Evolutionary conservation across 2,329 filamentous ascomycete genomes (phyloP).

Genomic region (Cladobotryum mycophilum): DNA sequence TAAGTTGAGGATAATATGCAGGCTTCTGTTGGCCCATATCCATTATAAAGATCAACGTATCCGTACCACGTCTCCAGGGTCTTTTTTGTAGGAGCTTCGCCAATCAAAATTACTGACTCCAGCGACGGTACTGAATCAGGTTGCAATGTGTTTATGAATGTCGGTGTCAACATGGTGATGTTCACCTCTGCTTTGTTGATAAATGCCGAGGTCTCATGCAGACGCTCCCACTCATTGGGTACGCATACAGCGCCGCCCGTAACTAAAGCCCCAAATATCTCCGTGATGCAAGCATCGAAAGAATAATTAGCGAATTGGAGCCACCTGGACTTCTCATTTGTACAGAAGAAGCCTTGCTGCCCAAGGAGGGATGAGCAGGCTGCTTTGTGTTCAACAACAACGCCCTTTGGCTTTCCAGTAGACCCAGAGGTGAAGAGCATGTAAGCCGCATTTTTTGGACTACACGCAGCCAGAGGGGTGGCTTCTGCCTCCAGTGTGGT

Average conservation of each 20-base stretch:
- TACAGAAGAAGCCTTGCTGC: not conserved
- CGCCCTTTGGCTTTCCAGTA: conserved; percentile 8
- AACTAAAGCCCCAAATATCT: conserved; percentile 7
- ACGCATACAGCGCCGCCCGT: conserved; percentile 10
- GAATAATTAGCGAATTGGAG: conserved; percentile 13
- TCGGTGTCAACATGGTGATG: conserved; percentile 2
- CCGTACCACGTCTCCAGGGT: conserved; percentile 6
- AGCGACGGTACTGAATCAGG: conserved; percentile 1
- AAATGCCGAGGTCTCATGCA: not conserved
- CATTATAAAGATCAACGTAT: conserved; percentile 1
- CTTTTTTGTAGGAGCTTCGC: conserved; percentile 6
- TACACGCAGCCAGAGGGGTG: not conserved
- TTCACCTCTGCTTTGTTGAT: not conserved
- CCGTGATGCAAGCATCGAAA: conserved; percentile 11
- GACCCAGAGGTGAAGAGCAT: conserved; percentile 6
- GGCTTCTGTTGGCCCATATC: conserved; percentile 8
- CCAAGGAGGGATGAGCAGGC: not conserved
- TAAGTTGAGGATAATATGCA: not conserved
- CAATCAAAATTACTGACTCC: not conserved
- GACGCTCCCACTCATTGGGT: conserved; percentile 7
- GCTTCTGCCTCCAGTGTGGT: not conserved
- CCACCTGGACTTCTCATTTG: not conserved
- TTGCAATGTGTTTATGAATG: not conserved
- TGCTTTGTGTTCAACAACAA: conserved; percentile 1
- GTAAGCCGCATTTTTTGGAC: not conserved